These are phyloP conservation scores for Tetracentron sinense DNA, from an alignment of 164 flowering plant genomes.

Conservation along the genomic window DNA sequence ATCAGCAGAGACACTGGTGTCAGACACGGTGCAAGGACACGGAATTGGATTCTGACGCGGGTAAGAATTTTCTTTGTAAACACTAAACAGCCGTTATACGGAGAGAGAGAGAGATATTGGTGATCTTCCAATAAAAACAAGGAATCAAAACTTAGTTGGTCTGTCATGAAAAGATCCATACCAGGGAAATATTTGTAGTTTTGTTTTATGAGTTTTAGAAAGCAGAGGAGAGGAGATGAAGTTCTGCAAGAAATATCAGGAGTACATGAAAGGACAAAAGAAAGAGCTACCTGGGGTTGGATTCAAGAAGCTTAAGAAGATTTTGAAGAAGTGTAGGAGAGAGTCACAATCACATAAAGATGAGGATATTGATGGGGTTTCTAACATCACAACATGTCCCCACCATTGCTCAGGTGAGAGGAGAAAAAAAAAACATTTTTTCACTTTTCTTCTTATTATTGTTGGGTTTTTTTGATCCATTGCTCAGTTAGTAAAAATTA, in stretches of 20 bases:
- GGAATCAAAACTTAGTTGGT: not conserved
- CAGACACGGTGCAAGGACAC: no score
- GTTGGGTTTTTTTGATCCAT: not conserved
- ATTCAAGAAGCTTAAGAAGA: conserved; percentile 74
- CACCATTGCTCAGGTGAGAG: conserved; percentile 49
- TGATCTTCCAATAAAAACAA: not conserved
- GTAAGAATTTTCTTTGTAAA: no score
- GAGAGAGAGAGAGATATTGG: no score
- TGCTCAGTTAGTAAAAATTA: conserved; percentile 40
- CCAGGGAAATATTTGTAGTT: not conserved
- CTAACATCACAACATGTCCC: conserved; percentile 28
- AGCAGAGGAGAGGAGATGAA: conserved; percentile 48
- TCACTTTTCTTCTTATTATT: no score
- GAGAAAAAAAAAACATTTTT: no score
- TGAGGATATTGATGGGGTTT: conserved; percentile 12
- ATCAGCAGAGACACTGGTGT: no score
- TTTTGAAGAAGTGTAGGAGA: conserved; percentile 62
- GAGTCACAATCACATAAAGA: conserved; percentile 28
- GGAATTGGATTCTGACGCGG: no score
- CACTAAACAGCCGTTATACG: no score
- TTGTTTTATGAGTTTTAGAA: not conserved
- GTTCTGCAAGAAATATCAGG: conserved; percentile 87
- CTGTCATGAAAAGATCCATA: not conserved
- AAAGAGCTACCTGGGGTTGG: conserved; percentile 64
- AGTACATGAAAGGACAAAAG: conserved; percentile 68